A percentile compares a stretch with the other conserved stretches of the same genome.
These are phyloP conservation scores for Stenocarpella maydis DNA, from an alignment of 2,329 filamentous ascomycete genomes.

Conservation along the genomic window DNA sequence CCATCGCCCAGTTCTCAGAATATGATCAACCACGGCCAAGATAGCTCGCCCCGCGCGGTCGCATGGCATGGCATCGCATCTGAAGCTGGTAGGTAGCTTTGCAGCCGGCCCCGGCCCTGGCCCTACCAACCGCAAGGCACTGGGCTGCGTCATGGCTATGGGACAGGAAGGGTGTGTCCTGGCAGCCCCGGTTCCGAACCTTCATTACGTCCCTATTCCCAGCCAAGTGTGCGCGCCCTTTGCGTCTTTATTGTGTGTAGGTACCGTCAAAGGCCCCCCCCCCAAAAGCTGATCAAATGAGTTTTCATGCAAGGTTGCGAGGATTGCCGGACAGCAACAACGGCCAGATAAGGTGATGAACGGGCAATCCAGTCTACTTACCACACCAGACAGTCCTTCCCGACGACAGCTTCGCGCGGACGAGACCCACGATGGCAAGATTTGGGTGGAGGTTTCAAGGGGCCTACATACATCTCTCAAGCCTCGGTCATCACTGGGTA, in stretches of 20 bases:
- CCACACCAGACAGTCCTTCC: not conserved
- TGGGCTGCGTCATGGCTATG: constrained; percentile 27
- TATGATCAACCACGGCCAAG: not conserved
- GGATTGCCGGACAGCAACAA: not conserved
- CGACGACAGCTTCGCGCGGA: not conserved
- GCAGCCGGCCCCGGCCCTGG: constrained; percentile 25
- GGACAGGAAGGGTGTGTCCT: not conserved
- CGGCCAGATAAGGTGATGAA: not conserved
- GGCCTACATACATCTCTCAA: too few species aligned
- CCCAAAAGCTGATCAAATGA: constrained; percentile 8
- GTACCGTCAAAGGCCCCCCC: not conserved
- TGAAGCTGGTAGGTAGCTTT: constrained; percentile 22
- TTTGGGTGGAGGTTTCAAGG: constrained; percentile 36
- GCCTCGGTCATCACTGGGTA: constrained; percentile 29
- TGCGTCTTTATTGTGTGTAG: not conserved
- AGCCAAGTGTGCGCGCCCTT: not conserved
- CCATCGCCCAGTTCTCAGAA: not conserved
- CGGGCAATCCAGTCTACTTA: not conserved
- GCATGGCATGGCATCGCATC: constrained; percentile 11
- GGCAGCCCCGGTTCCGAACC: constrained; percentile 13
- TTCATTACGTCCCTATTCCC: constrained; percentile 9
- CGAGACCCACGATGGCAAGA: constrained; percentile 34
- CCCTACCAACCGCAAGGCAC: constrained; percentile 26
- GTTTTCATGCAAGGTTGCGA: constrained; percentile 7
- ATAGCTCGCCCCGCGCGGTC: constrained; percentile 6